Evolutionary conservation across 257 asterid genomes (phyloP), one percentile per base, ranked within the genome.

Genomic region (Jasminum sambac): DNA sequence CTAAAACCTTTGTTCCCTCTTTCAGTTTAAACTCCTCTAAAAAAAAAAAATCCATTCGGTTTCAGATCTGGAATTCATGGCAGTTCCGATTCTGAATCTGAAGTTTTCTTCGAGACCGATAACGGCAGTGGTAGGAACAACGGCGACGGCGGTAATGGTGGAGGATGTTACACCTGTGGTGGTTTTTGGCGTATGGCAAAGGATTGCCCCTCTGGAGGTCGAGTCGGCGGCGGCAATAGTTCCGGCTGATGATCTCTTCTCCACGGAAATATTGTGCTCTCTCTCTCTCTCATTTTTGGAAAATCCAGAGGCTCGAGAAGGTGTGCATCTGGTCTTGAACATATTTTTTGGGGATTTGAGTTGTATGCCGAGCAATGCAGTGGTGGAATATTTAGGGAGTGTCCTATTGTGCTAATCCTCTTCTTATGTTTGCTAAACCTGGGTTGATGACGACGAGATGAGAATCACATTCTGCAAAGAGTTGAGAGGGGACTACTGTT

Each of bases 401-500:
- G 40, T 94, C 98, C 62, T 94, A 91, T 68, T 89, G 91, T 23
- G 98, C 96, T 66, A 87, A 71, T 76, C 97, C 98, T 25, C 90
- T 83, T 85, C 96, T 84, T 37, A 94, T 50, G 82, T 86, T 90
- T 16, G 95, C 96, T 36, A 96, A 89, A 76, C 90, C 90, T 84
- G 98, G 98, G 82, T 93, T 93, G 79, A 93, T 87, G 76, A 93
- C 95, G 69, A 93, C 96, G 74, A 93, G 89, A 73, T 85, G 85
- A 88, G 96, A 87, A 78, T 97, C 98, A 72, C 98, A 94, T 24
- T 93, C 98, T 63, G 87, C 90, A 76, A 90, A 81, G 57, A 93
- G 81, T 37, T 93, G 96, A 67, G 98, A 86, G 8, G 98, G 97
- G 40, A 89, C 84, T 24, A 85, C 84, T 21, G 94, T 81, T 80